phyloP scores from a whole-genome alignment of 1,284 basidiomycete genomes.

The Meripilus lineatus region DNA sequence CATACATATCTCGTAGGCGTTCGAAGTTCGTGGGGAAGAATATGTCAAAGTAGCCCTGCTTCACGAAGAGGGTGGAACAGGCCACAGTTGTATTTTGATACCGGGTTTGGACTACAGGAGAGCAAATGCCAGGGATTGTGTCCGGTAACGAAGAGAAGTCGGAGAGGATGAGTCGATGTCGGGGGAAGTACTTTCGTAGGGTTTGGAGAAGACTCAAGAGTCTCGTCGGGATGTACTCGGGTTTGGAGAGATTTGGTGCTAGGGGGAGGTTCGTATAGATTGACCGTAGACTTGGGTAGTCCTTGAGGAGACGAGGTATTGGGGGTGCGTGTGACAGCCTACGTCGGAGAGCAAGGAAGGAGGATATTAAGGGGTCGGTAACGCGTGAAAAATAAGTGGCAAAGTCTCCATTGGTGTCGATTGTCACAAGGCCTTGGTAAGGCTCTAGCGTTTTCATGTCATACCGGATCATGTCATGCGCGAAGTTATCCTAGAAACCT shows the following conservation, averaged over 20 bases:
- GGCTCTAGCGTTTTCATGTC: slow-evolving; percentile 75
- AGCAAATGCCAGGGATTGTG: slow-evolving; percentile 78
- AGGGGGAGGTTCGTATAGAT: slow-evolving; percentile 75
- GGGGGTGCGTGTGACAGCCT: slow-evolving; percentile 51
- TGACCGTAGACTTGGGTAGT: slow-evolving; percentile 51
- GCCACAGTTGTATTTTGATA: slow-evolving; percentile 83
- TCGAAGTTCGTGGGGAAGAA: slow-evolving; percentile 97
- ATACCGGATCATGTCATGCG: slow-evolving; percentile 94
- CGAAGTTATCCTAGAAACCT: slow-evolving; percentile 81
- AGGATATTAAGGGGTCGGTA: slow-evolving; percentile 77
- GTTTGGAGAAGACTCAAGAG: slow-evolving; percentile 83
- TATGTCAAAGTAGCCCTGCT: slow-evolving; percentile 97
- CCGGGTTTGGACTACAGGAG: slow-evolving; percentile 96
- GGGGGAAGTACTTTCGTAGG: slow-evolving; percentile 83
- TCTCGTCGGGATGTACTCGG: slow-evolving; percentile 92
- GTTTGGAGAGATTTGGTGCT: slow-evolving; percentile 85
- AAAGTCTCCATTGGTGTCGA: slow-evolving; percentile 85
- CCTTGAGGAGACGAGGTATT: slow-evolving; percentile 54
- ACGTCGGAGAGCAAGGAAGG: slow-evolving; percentile 64
- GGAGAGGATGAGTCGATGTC: slow-evolving; percentile 86
- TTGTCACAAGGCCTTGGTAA: slow-evolving; percentile 79
- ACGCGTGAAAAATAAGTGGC: slow-evolving; percentile 81
- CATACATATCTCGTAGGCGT: slow-evolving; percentile 83
- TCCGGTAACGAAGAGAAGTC: slow-evolving; percentile 92
- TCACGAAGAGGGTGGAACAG: slow-evolving; percentile 87